A percentile compares a stretch with the other conserved stretches of the same genome.
These are phyloP conservation scores for Acanthamoeba lenticulata DNA, from an alignment of 208 protist genomes.

Conservation along the genomic window DNA sequence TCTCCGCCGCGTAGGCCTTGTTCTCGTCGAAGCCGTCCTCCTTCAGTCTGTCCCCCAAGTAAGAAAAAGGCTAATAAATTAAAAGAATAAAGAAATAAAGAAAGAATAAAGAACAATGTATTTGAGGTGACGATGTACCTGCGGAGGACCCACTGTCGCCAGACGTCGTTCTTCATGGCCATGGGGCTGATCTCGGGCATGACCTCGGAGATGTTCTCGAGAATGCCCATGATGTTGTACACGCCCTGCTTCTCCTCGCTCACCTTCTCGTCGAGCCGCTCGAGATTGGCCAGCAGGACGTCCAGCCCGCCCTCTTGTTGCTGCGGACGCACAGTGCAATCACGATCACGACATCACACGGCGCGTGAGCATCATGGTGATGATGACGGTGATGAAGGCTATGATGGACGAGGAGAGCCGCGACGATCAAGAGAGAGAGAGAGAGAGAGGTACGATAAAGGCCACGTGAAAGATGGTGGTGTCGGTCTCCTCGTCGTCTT, in stretches of 20 bases:
- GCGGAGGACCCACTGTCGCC: constrained; percentile 72
- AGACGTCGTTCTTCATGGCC: constrained; percentile 39
- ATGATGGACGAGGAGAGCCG: neutral
- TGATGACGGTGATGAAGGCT: neutral
- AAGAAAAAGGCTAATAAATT: neutral
- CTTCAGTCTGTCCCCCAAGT: constrained; percentile 50
- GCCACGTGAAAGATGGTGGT: neutral
- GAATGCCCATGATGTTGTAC: constrained; percentile 79
- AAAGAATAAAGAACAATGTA: neutral
- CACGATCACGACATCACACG: no score
- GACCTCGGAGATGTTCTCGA: constrained; percentile 84
- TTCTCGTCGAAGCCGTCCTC: constrained; percentile 77
- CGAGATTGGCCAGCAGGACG: constrained; percentile 75
- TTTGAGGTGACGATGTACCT: constrained; percentile 49
- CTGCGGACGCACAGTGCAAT: constrained; percentile 5
- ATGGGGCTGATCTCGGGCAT: constrained; percentile 4
- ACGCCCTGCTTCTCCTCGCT: constrained; percentile 80
- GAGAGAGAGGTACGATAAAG: constrained; percentile 3
- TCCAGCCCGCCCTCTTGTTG: constrained; percentile 73
- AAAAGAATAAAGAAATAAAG: neutral
- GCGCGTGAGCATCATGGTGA: neutral
- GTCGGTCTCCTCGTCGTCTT: neutral
- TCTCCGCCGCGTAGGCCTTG: constrained; percentile 78
- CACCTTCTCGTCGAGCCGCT: constrained; percentile 73
- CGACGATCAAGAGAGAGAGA: neutral